A percentile compares a stretch with the other conserved stretches of the same genome.
Conservation (phyloP, 352 stramenopile species). For the Phytophthora sojae region DNA sequence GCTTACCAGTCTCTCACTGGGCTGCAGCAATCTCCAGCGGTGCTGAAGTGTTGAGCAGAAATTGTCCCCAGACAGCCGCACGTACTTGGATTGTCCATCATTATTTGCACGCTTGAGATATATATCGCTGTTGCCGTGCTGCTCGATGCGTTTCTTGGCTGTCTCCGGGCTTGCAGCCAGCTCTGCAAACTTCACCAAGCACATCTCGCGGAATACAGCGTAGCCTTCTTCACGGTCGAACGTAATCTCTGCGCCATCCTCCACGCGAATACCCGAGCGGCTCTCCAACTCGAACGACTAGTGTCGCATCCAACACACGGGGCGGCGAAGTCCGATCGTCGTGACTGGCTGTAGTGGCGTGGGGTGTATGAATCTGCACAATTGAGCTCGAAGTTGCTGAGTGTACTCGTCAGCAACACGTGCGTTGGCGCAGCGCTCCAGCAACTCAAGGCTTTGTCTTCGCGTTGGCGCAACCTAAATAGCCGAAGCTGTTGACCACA, state of each 20-base stretch:
- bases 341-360: neutral
- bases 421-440: neutral
- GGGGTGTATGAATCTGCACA: neutral
- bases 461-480: neutral
- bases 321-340: neutral
- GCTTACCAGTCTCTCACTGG: neutral
- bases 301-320: neutral
- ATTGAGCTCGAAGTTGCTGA: too few relatives aligned
- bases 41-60: neutral
- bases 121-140: neutral
- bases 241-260: conserved; percentile 6
- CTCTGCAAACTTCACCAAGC: conserved; percentile 4
- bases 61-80: neutral
- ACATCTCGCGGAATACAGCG: conserved; percentile 12
- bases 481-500: neutral
- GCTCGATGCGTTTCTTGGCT: neutral
- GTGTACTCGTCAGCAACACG: neutral
- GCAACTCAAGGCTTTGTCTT: too few relatives aligned
- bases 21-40: conserved; percentile 8
- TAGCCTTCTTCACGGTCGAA: conserved; percentile 15
- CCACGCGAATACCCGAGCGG: conserved; percentile 1
- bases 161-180: neutral
- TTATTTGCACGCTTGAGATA: conserved; percentile 8
- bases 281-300: conserved; percentile 10
- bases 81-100: conserved; percentile 9